These are phyloP conservation scores for Aureobasidium uvarum DNA, from an alignment of 2,329 filamentous ascomycete species.

Conservation along the genomic window DNA sequence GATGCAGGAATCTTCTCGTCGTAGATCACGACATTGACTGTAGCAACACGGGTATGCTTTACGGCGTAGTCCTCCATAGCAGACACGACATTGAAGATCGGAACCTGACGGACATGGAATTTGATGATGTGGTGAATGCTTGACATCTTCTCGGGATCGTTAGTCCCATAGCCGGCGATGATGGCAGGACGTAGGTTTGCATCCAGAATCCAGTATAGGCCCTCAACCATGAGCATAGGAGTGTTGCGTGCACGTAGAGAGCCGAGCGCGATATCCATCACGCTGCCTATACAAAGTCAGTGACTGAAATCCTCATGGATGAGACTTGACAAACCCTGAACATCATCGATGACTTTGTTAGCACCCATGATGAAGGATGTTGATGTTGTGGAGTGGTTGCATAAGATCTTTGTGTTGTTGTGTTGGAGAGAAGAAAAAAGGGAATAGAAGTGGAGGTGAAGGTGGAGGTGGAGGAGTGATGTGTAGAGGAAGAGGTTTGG, in stretches of 20 bases:
- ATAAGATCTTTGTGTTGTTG: background rate
- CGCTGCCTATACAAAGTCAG: background rate
- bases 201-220: conserved; percentile 9
- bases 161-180: conserved; percentile 12
- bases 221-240: conserved; percentile 5
- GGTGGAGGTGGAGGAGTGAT: background rate
- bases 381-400: background rate
- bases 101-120: background rate
- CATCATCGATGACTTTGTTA: conserved; percentile 1
- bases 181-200: background rate
- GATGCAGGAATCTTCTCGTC: background rate
- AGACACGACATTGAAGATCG: conserved; percentile 14
- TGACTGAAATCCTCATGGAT: background rate
- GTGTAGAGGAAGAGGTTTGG: conserved; percentile 9
- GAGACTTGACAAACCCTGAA: background rate
- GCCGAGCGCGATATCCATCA: conserved; percentile 15
- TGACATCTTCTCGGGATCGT: conserved; percentile 17
- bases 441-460: no score
- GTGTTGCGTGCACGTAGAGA: conserved; percentile 1
- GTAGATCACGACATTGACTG: background rate
- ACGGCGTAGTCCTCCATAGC: conserved; percentile 10
- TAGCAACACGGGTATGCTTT: conserved; percentile 16
- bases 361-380: background rate
- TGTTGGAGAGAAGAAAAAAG: background rate
- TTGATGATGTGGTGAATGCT: conserved; percentile 18